Evolutionary conservation across 164 flowering plant genomes (phyloP).

Genomic region (Vitis rotundifolia): DNA sequence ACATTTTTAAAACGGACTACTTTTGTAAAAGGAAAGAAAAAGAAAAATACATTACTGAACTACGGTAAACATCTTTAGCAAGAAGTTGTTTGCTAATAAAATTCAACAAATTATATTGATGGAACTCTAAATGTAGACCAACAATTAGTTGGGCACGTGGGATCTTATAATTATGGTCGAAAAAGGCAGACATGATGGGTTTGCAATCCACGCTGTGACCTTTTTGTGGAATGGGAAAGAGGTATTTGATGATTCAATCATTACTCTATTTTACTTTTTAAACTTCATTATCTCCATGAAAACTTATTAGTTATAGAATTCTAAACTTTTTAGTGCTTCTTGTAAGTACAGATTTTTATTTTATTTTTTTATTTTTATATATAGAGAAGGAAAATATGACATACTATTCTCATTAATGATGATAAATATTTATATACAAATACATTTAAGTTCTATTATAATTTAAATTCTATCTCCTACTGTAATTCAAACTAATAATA

Average conservation of each 20-base stretch:
- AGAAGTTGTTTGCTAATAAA: too few species aligned
- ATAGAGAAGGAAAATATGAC: too few species aligned
- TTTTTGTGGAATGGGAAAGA: slow-evolving; percentile 92
- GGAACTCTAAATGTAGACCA: slow-evolving; percentile 50
- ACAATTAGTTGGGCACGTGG: slow-evolving; percentile 99
- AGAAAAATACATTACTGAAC: too few species aligned
- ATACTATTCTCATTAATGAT: too few species aligned
- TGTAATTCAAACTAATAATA: too few species aligned
- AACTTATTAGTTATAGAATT: neutral
- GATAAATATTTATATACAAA: too few species aligned
- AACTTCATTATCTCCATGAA: neutral
- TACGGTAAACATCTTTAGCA: too few species aligned
- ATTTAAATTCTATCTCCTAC: too few species aligned
- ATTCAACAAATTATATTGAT: neutral
- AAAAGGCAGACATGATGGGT: slow-evolving; percentile 74
- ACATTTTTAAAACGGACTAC: too few species aligned
- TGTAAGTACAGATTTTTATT: slow-evolving; percentile 11
- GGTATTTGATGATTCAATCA: slow-evolving; percentile 39
- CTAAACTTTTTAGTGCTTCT: neutral
- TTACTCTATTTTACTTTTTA: neutral
- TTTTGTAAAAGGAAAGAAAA: too few species aligned
- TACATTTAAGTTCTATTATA: too few species aligned
- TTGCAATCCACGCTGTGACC: slow-evolving; percentile 90
- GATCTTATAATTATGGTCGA: slow-evolving; percentile 92
- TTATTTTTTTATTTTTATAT: neutral